A percentile compares a stretch with the other conserved stretches of the same genome.
Conservation (phyloP, 108 stramenopile genomes). For the Conticribra guillardii region DNA sequence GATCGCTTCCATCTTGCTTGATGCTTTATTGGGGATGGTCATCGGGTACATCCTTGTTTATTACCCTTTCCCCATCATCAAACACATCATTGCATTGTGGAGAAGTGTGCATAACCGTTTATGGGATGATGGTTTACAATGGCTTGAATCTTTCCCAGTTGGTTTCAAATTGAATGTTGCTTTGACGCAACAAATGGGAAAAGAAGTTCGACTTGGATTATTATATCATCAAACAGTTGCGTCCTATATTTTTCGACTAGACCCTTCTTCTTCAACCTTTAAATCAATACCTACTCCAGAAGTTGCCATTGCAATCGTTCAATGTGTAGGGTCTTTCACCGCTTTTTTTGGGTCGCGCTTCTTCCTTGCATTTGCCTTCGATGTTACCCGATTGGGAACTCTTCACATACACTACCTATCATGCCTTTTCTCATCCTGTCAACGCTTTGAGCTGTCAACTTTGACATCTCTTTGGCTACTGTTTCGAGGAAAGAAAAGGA, state of each 20-base stretch:
- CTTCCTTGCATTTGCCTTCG: constrained; percentile 61
- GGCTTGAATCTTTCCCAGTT: constrained; percentile 77
- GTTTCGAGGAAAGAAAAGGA: constrained; percentile 92
- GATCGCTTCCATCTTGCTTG: constrained; percentile 14
- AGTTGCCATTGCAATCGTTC: constrained; percentile 1
- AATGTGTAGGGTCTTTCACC: constrained; percentile 17
- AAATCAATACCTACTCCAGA: neutral
- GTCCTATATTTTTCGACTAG: constrained; percentile 7
- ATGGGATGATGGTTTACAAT: constrained; percentile 45
- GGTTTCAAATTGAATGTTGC: constrained; percentile 87
- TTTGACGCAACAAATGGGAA: constrained; percentile 68
- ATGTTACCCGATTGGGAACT: constrained; percentile 55
- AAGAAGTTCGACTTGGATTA: constrained; percentile 37
- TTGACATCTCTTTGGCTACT: constrained; percentile 80
- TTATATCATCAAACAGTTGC: constrained; percentile 27
- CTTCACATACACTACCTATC: constrained; percentile 63
- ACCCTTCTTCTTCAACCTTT: neutral
- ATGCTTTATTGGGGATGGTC: constrained; percentile 20
- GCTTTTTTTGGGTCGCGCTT: constrained; percentile 33
- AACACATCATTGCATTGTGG: constrained; percentile 8
- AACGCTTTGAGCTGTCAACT: constrained; percentile 58
- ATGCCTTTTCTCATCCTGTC: constrained; percentile 44
- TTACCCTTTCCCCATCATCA: constrained; percentile 8
- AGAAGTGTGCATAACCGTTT: constrained; percentile 8
- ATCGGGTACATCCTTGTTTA: constrained; percentile 17